These are phyloP conservation scores for Lentinula aciculospora DNA, from an alignment of 768 basidiomycete genomes.

Conservation along the genomic window DNA sequence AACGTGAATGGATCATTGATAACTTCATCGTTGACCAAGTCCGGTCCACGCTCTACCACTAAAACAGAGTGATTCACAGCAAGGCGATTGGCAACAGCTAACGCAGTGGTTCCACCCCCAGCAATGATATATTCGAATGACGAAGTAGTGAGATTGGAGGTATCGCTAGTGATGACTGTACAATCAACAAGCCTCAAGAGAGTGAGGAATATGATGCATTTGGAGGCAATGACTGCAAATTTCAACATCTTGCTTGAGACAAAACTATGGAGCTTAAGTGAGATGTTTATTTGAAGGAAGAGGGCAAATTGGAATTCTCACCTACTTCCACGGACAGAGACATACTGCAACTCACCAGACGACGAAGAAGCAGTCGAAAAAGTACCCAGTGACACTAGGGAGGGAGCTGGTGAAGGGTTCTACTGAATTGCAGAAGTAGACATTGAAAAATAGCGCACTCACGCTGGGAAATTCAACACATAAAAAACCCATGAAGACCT, in stretches of 20 bases:
- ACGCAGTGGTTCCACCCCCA: constrained; percentile 15
- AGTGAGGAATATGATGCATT: not conserved
- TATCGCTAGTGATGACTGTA: constrained; percentile 14
- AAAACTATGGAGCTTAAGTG: not conserved
- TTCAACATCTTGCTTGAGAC: not conserved
- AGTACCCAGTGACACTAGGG: not conserved
- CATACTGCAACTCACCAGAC: not conserved
- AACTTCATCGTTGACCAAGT: constrained; percentile 11
- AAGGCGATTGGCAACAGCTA: constrained; percentile 20
- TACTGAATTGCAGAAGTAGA: not conserved
- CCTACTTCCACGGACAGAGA: not conserved
- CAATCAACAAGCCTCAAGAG: not conserved
- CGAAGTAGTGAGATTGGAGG: not conserved
- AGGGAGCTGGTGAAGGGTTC: not conserved
- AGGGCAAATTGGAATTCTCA: not conserved
- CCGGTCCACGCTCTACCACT: constrained; percentile 24
- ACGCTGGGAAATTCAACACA: not conserved
- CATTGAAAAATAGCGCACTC: not conserved
- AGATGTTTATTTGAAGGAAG: not conserved
- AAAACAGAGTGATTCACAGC: constrained; percentile 14
- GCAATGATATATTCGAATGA: constrained; percentile 13
- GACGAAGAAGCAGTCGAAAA: not conserved
- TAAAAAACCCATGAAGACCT: not conserved
- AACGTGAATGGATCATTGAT: not conserved
- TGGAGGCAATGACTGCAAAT: not conserved